Conservation (phyloP, 2,329 filamentous ascomycete species). For the Talaromyces sp. region DNA sequence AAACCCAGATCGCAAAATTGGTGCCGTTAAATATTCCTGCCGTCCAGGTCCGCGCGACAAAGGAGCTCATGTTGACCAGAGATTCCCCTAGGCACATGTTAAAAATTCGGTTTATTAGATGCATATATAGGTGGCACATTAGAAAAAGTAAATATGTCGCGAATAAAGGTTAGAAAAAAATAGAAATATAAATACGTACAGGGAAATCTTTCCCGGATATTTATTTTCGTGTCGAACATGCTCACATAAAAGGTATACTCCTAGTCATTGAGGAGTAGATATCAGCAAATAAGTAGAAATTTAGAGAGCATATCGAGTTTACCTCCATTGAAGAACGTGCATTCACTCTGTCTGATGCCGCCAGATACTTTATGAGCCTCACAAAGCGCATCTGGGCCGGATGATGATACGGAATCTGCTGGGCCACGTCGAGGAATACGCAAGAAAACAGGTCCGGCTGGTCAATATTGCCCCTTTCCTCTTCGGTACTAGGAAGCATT, state of each 20-base stretch:
- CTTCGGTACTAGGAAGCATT: not conserved
- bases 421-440: not conserved
- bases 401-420: constrained; percentile 1
- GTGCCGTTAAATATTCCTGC: not conserved
- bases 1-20: not conserved
- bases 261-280: not conserved
- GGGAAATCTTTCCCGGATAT: not conserved
- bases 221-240: not conserved
- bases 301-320: not conserved
- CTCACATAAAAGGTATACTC: not conserved
- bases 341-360: not conserved
- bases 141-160: no score
- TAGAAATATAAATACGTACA: not conserved
- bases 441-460: not conserved
- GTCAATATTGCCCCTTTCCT: not conserved
- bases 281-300: not conserved
- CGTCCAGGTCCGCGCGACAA: not conserved
- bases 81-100: not conserved
- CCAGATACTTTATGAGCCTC: not conserved
- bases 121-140: not conserved
- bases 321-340: not conserved
- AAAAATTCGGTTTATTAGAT: not conserved
- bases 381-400: not conserved
- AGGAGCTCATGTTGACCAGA: not conserved
- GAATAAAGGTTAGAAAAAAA: no score